Conservation (phyloP, 1,284 basidiomycete genomes). For the Papiliotrema fonsecae region DNA sequence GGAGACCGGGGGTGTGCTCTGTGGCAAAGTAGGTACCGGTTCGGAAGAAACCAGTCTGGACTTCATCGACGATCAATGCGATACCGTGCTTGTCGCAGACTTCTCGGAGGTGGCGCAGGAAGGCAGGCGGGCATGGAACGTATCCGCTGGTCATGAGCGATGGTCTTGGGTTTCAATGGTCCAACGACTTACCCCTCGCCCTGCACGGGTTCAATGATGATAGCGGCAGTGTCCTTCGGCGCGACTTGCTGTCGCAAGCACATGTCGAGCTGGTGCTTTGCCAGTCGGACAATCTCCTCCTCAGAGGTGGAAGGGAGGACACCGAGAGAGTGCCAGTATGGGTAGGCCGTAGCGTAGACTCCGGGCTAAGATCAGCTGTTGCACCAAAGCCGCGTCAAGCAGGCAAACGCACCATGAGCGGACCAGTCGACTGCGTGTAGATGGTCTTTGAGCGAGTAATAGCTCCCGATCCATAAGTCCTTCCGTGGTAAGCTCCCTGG, state of each 20-base stretch:
- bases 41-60: constrained; percentile 84
- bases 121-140: constrained; percentile 77
- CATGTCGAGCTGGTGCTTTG: constrained; percentile 77
- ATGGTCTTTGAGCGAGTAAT: constrained; percentile 83
- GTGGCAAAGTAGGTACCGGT: constrained; percentile 82
- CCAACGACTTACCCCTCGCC: constrained; percentile 60
- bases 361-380: constrained; percentile 51
- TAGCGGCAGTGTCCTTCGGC: constrained; percentile 82
- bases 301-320: constrained; percentile 60
- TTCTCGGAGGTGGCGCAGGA: constrained; percentile 70
- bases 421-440: constrained; percentile 69
- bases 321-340: constrained; percentile 87
- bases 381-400: not conserved
- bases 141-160: constrained; percentile 57
- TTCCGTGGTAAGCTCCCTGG: constrained; percentile 83
- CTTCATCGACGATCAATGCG: constrained; percentile 73
- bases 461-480: constrained; percentile 81
- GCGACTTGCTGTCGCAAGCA: constrained; percentile 77
- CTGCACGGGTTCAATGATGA: constrained; percentile 86
- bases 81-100: constrained; percentile 85
- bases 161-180: not conserved
- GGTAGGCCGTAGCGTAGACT: constrained; percentile 75
- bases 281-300: constrained; percentile 62
- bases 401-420: constrained; percentile 63
- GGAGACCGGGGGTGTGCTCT: constrained; percentile 63